phyloP scores from a whole-genome alignment of 176 grass and related monocot species.

The Puya raimondii region DNA sequence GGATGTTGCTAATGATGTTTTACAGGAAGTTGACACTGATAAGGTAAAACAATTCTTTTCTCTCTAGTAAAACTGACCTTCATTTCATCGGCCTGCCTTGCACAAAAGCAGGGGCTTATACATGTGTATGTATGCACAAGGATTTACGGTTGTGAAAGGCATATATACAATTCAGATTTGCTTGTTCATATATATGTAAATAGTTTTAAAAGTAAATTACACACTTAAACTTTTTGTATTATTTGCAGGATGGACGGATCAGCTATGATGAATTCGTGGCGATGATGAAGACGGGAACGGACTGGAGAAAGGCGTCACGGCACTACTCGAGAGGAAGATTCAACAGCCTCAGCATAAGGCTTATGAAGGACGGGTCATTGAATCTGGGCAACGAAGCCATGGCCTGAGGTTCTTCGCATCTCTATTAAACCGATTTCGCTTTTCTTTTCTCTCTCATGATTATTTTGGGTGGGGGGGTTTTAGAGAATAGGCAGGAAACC shows the following conservation, averaged over 20 bases:
- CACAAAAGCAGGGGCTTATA: background rate
- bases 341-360: conserved; percentile 94
- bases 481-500: conserved; percentile 34
- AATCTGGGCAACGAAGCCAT: conserved; percentile 47
- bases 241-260: conserved; percentile 80
- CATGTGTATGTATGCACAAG: too few species aligned
- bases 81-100: background rate
- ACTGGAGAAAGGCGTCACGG: conserved; percentile 97
- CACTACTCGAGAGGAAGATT: conserved; percentile 99
- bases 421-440: conserved; percentile 17
- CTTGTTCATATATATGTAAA: too few species aligned
- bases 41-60: conserved; percentile 42
- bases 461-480: conserved; percentile 52
- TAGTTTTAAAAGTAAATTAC: too few species aligned
- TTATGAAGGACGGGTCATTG: conserved; percentile 93
- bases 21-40: conserved; percentile 96
- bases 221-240: background rate
- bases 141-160: too few species aligned
- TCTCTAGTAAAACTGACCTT: background rate
- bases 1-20: conserved; percentile 88
- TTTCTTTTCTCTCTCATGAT: conserved; percentile 30
- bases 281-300: conserved; percentile 99
- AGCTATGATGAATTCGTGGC: conserved; percentile 99
- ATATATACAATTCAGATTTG: too few species aligned
- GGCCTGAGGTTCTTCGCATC: conserved; percentile 15